Evolutionary conservation across 1,284 basidiomycete species (phyloP), one percentile per base, ranked within the genome.

Genomic region (Anthracocystis panici-leucophaei): DNA sequence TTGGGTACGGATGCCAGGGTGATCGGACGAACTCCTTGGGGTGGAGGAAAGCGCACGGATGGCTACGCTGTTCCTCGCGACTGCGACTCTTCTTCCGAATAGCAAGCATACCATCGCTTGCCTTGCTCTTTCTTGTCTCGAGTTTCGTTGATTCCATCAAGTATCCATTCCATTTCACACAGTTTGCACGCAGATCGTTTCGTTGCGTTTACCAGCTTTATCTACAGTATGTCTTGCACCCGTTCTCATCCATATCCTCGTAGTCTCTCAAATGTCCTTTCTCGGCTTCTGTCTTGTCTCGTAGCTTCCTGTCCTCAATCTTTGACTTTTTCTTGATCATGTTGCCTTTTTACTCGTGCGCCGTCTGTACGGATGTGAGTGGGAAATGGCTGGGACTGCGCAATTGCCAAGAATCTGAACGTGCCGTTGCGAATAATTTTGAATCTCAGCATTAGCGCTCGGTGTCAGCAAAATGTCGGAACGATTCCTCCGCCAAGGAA

Each of bases 11-110:
- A 79, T 50, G 80, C 81, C 12, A 58, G 61, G 31, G 61, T 81
- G 51, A 54, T 70, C 18, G 92, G 92, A 49, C 88, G 89, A 65
- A 93, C 93, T 6, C 94, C 94, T n/a, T 97, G 95, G 95, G 95
- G 95, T 80, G 93, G 94, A 89, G 95, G 95, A 78, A 84, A 88
- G 69, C 86, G 88, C 58, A 82, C 79, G 38, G 87, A 89, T 73
- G 88, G 88, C 65, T 86, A 77, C 80, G 80, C 79, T 58, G 70
- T 87, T 11, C 88, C 88, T 45, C 61, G 78, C 65, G 64, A 78
- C 31, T 88, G 87, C 84, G 84, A 78, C 61, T 56, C 72, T 41
- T 21, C 38, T 29, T 52, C 33, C 9, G 23, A 51, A 16, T 60
- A 56, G 42, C 18, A 21, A 40, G 25, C 52, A 29, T n/a, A 31